Percentiles rank a stretch among this genome's conserved stretches.
phyloP scores from a whole-genome alignment of 2,329 filamentous ascomycete species.

The Aspergillus aculeatus region DNA sequence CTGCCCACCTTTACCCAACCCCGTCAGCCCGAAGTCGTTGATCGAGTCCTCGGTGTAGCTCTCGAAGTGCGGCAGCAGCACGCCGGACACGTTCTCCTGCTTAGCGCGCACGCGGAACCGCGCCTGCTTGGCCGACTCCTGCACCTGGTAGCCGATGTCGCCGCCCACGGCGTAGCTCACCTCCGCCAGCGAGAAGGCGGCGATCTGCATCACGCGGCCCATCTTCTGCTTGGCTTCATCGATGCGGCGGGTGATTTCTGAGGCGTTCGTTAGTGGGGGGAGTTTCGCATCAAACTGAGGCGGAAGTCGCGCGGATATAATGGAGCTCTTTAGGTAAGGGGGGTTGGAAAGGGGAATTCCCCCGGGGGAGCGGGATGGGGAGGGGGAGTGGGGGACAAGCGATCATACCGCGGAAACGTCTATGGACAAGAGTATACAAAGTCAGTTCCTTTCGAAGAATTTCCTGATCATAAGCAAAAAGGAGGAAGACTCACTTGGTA shows the following conservation, averaged over 20 bases:
- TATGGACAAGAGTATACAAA: slow-evolving; percentile 36
- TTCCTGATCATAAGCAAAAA: not conserved
- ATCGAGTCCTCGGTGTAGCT: slow-evolving; percentile 83
- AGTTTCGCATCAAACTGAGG: not conserved
- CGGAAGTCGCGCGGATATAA: not conserved
- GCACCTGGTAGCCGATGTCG: slow-evolving; percentile 94
- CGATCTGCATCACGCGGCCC: slow-evolving; percentile 98
- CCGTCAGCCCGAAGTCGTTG: slow-evolving; percentile 94
- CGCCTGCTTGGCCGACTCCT: slow-evolving; percentile 90
- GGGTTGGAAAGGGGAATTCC: not conserved
- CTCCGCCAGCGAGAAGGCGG: slow-evolving; percentile 94
- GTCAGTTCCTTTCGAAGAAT: too few relatives aligned
- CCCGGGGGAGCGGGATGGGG: slow-evolving; percentile 15
- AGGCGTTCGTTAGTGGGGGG: slow-evolving; percentile 25
- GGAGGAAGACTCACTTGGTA: slow-evolving; percentile 69
- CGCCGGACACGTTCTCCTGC: slow-evolving; percentile 98
- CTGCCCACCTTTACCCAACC: slow-evolving; percentile 93
- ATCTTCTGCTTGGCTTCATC: slow-evolving; percentile 99
- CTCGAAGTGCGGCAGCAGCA: slow-evolving; percentile 90
- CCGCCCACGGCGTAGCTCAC: slow-evolving; percentile 96
- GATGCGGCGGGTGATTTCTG: slow-evolving; percentile 93
- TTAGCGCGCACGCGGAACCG: slow-evolving; percentile 91
- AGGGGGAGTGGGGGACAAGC: too few relatives aligned
- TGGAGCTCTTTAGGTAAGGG: not conserved
- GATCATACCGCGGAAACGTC: slow-evolving; percentile 78